These are phyloP conservation scores for Durio zibethinus DNA, from an alignment of 345 rosid species.

Conservation along the genomic window DNA sequence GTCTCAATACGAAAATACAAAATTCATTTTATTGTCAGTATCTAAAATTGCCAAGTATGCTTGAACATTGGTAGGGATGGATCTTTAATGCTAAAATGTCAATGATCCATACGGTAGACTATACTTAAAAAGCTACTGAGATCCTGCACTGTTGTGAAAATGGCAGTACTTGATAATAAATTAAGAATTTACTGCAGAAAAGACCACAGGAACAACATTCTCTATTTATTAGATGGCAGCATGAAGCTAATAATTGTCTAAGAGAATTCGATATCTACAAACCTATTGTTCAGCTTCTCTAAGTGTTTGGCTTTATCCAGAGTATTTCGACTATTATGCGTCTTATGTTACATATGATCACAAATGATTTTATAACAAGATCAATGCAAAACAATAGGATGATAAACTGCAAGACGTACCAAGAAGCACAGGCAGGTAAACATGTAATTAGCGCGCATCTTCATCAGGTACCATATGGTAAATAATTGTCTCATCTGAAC, in stretches of 20 bases:
- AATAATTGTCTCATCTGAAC: slow-evolving; percentile 44
- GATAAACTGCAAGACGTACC: not conserved
- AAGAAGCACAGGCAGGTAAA: not conserved
- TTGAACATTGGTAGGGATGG: too few species aligned
- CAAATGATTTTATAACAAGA: not conserved
- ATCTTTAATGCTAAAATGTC: too few species aligned
- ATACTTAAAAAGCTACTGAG: too few species aligned
- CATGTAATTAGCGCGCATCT: slow-evolving; percentile 17
- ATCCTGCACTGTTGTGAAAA: too few species aligned
- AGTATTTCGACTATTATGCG: not conserved
- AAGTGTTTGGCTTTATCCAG: not conserved
- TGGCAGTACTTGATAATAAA: not conserved
- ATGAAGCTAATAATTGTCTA: not conserved
- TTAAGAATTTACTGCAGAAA: not conserved
- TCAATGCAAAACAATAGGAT: not conserved
- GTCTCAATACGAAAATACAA: too few species aligned
- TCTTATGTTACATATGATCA: not conserved
- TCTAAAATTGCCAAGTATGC: too few species aligned
- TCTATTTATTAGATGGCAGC: not conserved
- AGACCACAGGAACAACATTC: not conserved
- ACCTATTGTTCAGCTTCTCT: not conserved
- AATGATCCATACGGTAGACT: too few species aligned
- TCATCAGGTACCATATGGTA: slow-evolving; percentile 55
- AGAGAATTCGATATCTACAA: not conserved
- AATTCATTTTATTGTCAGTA: too few species aligned